Percentiles rank a stretch among this genome's conserved stretches.
Evolutionary conservation across 75 land plant species (phyloP).

Genomic region (Azolla pinnata): DNA sequence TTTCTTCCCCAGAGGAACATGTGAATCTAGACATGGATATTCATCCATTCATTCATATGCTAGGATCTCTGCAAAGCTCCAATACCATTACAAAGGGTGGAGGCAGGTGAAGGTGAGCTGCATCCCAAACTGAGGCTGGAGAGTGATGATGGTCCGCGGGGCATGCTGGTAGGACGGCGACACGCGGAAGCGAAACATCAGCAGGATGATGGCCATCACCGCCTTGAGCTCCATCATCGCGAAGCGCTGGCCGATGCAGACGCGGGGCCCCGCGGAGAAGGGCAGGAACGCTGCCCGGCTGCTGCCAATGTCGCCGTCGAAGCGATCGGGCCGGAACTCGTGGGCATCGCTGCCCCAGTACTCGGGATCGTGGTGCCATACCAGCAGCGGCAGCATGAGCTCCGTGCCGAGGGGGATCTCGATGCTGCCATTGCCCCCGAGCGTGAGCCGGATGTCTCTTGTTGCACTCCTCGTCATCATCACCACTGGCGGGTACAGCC

Average conservation of each 20-base stretch:
- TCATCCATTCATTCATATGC: no score
- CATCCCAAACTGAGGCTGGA: constrained; percentile 45
- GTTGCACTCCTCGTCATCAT: constrained; percentile 29
- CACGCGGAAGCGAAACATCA: constrained; percentile 22
- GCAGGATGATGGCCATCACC: constrained; percentile 39
- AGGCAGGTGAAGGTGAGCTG: no score
- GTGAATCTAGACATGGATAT: no score
- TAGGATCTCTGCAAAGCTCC: no score
- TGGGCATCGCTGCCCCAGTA: constrained; percentile 50
- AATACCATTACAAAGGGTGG: no score
- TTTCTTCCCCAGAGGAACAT: no score
- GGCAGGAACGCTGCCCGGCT: constrained; percentile 51
- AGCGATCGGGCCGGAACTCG: constrained; percentile 52
- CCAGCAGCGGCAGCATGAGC: constrained; percentile 31
- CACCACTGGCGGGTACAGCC: constrained; percentile 41
- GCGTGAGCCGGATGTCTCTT: constrained; percentile 27
- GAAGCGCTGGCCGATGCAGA: constrained; percentile 51
- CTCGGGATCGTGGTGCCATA: constrained; percentile 41
- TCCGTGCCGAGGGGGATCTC: constrained; percentile 40
- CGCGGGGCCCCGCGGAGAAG: constrained; percentile 45
- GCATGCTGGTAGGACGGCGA: constrained; percentile 57
- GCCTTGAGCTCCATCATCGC: constrained; percentile 44
- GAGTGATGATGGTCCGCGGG: constrained; percentile 26
- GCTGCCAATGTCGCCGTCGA: constrained; percentile 34
- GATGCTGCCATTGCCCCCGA: constrained; percentile 25